These are phyloP conservation scores for Huiozyma sinensis DNA, from an alignment of 805 yeast genomes.

Conservation along the genomic window DNA sequence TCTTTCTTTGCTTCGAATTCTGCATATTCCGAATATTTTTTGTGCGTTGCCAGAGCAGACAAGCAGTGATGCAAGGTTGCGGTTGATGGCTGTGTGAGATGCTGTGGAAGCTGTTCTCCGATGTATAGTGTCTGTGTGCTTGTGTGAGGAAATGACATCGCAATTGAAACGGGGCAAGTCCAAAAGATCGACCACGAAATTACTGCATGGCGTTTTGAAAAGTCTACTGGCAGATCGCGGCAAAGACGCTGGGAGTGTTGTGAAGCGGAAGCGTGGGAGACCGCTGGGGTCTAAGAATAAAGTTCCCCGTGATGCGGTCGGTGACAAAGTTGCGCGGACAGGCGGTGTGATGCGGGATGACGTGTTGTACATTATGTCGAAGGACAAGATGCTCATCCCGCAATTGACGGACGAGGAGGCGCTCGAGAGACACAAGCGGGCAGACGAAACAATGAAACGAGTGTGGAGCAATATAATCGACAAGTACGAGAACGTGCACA, in stretches of 20 bases:
- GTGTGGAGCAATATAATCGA: constrained; percentile 45
- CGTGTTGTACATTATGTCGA: constrained; percentile 23
- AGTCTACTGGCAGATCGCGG: constrained; percentile 11
- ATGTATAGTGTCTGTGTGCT: too few species aligned
- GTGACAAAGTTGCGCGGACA: background rate
- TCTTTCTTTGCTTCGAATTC: too few species aligned
- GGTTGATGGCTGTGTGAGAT: too few species aligned
- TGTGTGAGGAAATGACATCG: background rate
- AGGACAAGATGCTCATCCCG: constrained; percentile 24
- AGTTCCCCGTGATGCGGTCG: background rate
- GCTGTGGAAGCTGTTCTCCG: too few species aligned
- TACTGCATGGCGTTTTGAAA: constrained; percentile 10
- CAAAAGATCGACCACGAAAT: constrained; percentile 1
- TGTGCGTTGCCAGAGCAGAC: too few species aligned
- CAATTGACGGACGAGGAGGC: constrained; percentile 26
- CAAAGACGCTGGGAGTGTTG: background rate
- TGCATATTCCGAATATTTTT: too few species aligned
- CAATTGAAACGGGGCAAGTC: too few species aligned
- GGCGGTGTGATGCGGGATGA: constrained; percentile 4
- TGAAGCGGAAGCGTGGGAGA: background rate
- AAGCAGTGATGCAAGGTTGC: too few species aligned
- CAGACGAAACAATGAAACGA: constrained; percentile 27
- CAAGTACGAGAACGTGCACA: constrained; percentile 40
- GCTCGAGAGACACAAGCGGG: constrained; percentile 25
- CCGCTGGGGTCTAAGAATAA: background rate